phyloP scores from a whole-genome alignment of 2,329 filamentous ascomycete genomes.

The Chaetomiaceae sp. region DNA sequence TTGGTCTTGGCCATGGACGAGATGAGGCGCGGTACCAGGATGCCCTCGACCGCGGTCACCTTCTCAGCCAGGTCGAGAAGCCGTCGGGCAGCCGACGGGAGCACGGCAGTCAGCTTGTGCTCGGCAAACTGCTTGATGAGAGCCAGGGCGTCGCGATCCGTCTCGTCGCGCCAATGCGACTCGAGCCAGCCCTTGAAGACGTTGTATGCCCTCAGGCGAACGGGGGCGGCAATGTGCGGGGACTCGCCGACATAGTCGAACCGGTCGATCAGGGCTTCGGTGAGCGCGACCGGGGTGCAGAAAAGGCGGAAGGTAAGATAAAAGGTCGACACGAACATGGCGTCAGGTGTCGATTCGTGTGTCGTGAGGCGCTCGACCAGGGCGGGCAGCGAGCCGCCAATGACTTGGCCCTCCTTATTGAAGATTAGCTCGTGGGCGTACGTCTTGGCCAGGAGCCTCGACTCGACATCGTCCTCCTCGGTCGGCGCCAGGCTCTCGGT shows the following conservation, averaged over 20 bases:
- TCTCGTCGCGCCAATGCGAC: constrained; percentile 84
- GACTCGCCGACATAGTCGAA: constrained; percentile 88
- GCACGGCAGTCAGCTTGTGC: constrained; percentile 59
- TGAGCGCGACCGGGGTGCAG: constrained; percentile 73
- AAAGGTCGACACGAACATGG: constrained; percentile 88
- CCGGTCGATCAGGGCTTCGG: constrained; percentile 77
- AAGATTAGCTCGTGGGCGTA: constrained; percentile 87
- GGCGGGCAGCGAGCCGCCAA: constrained; percentile 83
- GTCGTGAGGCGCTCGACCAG: constrained; percentile 92
- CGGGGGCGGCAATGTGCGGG: constrained; percentile 68
- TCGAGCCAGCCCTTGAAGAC: constrained; percentile 97
- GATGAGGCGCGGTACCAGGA: constrained; percentile 75
- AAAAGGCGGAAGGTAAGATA: constrained; percentile 96
- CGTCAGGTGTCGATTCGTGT: constrained; percentile 87
- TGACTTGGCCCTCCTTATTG: constrained; percentile 93
- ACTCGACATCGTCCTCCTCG: constrained; percentile 80
- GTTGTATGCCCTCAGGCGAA: constrained; percentile 89
- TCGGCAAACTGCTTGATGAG: constrained; percentile 78
- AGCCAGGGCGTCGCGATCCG: constrained; percentile 70
- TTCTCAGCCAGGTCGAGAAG: constrained; percentile 75
- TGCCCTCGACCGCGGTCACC: constrained; percentile 65
- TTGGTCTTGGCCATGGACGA: constrained; percentile 87
- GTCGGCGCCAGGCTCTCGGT: constrained; percentile 61
- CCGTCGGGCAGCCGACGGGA: constrained; percentile 76
- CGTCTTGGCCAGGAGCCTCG: constrained; percentile 82